These are phyloP conservation scores for Tremella mesenterica DNA, from an alignment of 768 basidiomycete genomes.

Conservation along the genomic window DNA sequence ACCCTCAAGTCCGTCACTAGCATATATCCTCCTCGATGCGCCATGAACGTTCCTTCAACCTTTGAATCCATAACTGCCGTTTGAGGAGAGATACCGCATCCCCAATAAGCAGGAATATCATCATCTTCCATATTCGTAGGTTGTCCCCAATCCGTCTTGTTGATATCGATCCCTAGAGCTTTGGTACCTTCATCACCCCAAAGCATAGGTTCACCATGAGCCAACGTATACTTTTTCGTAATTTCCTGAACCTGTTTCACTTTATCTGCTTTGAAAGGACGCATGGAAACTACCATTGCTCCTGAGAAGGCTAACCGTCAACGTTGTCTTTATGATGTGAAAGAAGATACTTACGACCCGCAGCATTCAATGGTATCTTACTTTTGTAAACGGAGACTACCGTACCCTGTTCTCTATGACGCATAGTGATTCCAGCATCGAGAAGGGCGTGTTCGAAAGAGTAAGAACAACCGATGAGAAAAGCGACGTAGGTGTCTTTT, in stretches of 20 bases:
- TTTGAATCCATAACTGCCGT: conserved; percentile 26
- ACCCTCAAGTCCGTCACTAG: too few relatives aligned
- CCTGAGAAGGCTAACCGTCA: conserved; percentile 17
- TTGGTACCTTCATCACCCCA: conserved; percentile 22
- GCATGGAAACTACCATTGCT: conserved; percentile 38
- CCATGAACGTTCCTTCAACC: too few relatives aligned
- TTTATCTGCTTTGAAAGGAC: conserved; percentile 16
- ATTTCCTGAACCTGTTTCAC: conserved; percentile 15
- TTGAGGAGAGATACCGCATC: conserved; percentile 34
- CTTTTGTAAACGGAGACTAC: conserved; percentile 30
- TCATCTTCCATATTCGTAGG: conserved; percentile 20
- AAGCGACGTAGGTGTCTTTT: conserved; percentile 28
- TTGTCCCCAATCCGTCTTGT: conserved; percentile 29
- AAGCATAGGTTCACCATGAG: conserved; percentile 36
- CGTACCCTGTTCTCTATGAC: conserved; percentile 21
- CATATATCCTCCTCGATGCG: too few relatives aligned
- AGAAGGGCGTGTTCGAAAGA: conserved; percentile 30
- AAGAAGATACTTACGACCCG: conserved; percentile 11
- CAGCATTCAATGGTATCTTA: conserved; percentile 5
- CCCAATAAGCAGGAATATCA: conserved; percentile 39
- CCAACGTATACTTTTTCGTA: conserved; percentile 18
- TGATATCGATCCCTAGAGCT: conserved; percentile 26
- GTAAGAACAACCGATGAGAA: conserved; percentile 35
- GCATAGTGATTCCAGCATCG: conserved; percentile 10
- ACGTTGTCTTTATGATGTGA: background rate